Evolutionary conservation across 169 alveolate species (phyloP).

Genomic region (Plasmodium gonderi): DNA sequence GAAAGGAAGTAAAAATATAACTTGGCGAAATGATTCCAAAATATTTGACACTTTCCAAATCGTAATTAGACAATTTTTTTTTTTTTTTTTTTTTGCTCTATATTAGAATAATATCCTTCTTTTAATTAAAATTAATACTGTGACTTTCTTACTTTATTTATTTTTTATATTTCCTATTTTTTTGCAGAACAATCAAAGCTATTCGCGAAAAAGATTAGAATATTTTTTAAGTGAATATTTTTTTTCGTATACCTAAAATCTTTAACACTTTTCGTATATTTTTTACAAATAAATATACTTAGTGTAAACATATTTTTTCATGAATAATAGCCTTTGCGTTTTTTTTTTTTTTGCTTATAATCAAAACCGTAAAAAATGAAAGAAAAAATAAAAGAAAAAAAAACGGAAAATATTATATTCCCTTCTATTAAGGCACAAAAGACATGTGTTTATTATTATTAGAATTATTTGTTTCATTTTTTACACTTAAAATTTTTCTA

Average conservation of each 20-base stretch:
- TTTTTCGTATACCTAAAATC: background rate
- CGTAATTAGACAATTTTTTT: conserved; percentile 10
- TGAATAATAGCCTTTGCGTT: background rate
- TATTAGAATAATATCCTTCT: background rate
- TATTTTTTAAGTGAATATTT: conserved; percentile 46
- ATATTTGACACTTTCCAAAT: conserved; percentile 32
- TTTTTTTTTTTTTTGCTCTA: background rate
- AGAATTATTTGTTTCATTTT: conserved; percentile 4
- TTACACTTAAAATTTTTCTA: background rate
- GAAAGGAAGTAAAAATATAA: conserved; percentile 33
- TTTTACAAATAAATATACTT: background rate
- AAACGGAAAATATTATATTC: background rate
- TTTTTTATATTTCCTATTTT: conserved; percentile 11
- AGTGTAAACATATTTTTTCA: background rate
- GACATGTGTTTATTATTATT: background rate
- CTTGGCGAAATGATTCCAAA: background rate
- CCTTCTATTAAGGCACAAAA: background rate
- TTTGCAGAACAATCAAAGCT: conserved; percentile 61
- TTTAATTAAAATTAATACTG: background rate
- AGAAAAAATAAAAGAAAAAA: background rate
- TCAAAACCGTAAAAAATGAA: background rate
- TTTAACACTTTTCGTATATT: background rate
- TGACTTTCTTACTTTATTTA: background rate
- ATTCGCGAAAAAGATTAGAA: conserved; percentile 67
- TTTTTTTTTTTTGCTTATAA: background rate